Base-by-base conservation (phyloP, 2,329 filamentous ascomycete genomes). In the Clonostachys byssicola region DNA sequence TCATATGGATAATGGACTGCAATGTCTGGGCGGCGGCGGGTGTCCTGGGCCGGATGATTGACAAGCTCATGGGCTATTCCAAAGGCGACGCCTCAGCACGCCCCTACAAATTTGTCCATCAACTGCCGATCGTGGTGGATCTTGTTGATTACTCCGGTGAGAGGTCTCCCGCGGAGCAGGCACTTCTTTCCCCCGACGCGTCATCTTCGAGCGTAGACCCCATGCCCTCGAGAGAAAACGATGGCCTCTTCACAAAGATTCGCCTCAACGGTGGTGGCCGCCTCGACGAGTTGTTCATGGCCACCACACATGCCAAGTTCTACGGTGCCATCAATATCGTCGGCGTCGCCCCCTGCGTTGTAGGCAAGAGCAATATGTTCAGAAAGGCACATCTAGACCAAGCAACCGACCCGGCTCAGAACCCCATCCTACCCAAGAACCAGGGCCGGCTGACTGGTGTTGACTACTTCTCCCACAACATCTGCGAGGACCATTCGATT, bases 351-450 rank as follows among this genome's bases (percentile, higher is more conserved):
- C 94, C 95, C 9, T 99, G 94, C 66, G 87, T 95, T 49, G 86
- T 97, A 18, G 94, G 94, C 44, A 99, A 99, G 71, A 95, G 90
- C 59, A 97, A 95, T 70, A 97, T 99, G 92, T 99, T 97, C 69
- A 88, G 94, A 49, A 89, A 88, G 51, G 89, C 89, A 0, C 92
- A 99, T 59, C 81, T 99, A 35, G 82, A 96, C 65, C 78, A 80
- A 54, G 80, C 94, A 9, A 85, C 83, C 34, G 66, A 78, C 59
- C 64, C 77, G 35, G 44, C 63, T 45, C 66, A 60, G 53, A 77
- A 75, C 56, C 72, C 70, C 23, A 57, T 70, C 52, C 63, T 73
- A 54, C 59, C 63, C 51, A 56, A 63, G 41, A 58, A 70, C 57
- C 54, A 66, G 47, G 49, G 71, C 57, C 64, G 76, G 55, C 63